Percentiles rank a stretch among this genome's conserved stretches.
Conservation (phyloP, 2,329 filamentous ascomycete genomes). For the Cercospora zeina region DNA sequence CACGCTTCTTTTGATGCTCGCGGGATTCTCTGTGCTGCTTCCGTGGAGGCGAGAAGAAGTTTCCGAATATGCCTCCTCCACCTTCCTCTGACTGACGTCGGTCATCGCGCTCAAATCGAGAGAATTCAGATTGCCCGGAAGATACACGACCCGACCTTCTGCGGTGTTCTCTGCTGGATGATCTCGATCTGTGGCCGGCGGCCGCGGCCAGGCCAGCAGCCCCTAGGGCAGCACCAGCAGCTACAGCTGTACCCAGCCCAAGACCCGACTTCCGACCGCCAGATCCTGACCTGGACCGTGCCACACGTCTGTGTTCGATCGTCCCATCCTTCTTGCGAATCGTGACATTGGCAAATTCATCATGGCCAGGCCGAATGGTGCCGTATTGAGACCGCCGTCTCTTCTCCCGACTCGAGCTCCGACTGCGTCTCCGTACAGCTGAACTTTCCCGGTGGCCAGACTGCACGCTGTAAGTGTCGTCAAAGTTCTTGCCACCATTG, state of each 20-base stretch:
- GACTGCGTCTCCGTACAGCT: constrained; percentile 36
- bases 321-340: constrained; percentile 38
- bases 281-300: constrained; percentile 37
- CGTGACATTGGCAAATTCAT: constrained; percentile 29
- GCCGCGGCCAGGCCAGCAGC: constrained; percentile 29
- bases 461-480: constrained; percentile 61
- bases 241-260: constrained; percentile 25
- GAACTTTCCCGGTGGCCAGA: constrained; percentile 51
- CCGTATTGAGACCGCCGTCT: constrained; percentile 37
- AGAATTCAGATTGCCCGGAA: constrained; percentile 21
- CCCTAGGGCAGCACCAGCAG: constrained; percentile 34
- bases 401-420: constrained; percentile 37
- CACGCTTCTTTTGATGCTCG: constrained; percentile 42
- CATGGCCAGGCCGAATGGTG: constrained; percentile 24
- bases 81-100: constrained; percentile 26
- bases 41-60: constrained; percentile 38
- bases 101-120: constrained; percentile 20
- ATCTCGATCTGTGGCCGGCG: constrained; percentile 23
- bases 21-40: constrained; percentile 28
- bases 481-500: constrained; percentile 55
- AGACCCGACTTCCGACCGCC: constrained; percentile 36
- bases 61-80: constrained; percentile 31
- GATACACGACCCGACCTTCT: constrained; percentile 13
- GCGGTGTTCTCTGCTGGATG: constrained; percentile 33
- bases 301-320: constrained; percentile 32